Conservation (phyloP, 768 basidiomycete species). For the Collybia sordida region DNA sequence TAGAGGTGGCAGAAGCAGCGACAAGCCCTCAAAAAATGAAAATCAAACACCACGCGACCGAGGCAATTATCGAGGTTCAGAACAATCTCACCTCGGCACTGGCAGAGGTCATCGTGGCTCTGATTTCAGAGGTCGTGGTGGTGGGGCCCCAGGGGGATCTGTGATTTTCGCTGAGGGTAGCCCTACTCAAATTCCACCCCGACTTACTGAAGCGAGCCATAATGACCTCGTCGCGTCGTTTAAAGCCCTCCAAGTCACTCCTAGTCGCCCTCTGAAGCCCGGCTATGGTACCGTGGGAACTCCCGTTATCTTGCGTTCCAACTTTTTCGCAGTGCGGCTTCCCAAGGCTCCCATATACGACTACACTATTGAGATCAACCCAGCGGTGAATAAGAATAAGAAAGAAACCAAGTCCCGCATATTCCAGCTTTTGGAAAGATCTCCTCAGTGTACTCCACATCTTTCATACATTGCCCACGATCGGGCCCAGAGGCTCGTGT, state of each 20-base stretch:
- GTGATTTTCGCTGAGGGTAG: slow-evolving; percentile 36
- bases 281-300: slow-evolving; percentile 54
- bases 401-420: slow-evolving; percentile 47
- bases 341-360: slow-evolving; percentile 50
- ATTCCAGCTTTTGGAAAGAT: slow-evolving; percentile 53
- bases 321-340: slow-evolving; percentile 57
- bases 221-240: slow-evolving; percentile 37
- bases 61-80: no score
- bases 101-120: slow-evolving; percentile 13
- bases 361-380: slow-evolving; percentile 53
- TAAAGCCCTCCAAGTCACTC: slow-evolving; percentile 27
- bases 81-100: slow-evolving; percentile 9
- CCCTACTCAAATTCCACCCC: slow-evolving; percentile 31
- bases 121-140: slow-evolving; percentile 12
- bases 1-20: background rate
- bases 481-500: slow-evolving; percentile 42
- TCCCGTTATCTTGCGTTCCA: slow-evolving; percentile 51
- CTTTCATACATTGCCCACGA: slow-evolving; percentile 52
- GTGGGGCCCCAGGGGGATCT: slow-evolving; percentile 26
- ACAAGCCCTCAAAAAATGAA: background rate
- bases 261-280: slow-evolving; percentile 49
- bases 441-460: slow-evolving; percentile 30
- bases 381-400: slow-evolving; percentile 41
- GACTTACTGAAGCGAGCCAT: slow-evolving; percentile 31
- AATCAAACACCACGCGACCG: no score